A percentile compares a stretch with the other conserved stretches of the same genome.
phyloP scores from a whole-genome alignment of 306 rosid genomes.

The Gynostemma pentaphyllum region DNA sequence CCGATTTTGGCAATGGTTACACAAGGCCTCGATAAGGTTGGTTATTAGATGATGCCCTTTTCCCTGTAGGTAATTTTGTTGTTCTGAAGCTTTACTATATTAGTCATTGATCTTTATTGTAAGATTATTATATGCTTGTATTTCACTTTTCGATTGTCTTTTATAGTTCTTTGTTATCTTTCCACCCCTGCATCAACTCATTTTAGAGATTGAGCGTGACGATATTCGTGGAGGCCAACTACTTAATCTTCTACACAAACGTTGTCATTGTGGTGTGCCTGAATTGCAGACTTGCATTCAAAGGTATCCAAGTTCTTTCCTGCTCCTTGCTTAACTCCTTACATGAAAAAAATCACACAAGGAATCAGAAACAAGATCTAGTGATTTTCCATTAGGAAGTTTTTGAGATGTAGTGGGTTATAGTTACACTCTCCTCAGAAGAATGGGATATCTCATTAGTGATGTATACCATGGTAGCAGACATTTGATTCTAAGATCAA shows the following conservation, averaged over 20 bases:
- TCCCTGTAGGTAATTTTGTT: slow-evolving; percentile 2
- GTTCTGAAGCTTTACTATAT: not conserved
- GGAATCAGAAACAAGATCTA: not conserved
- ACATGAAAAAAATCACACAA: not conserved
- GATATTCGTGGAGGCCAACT: slow-evolving; percentile 85
- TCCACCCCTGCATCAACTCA: slow-evolving; percentile 73
- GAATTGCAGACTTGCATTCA: slow-evolving; percentile 92
- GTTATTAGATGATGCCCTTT: not conserved
- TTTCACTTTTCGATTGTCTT: not conserved
- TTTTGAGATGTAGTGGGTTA: not conserved
- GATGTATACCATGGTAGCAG: not conserved
- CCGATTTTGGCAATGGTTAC: slow-evolving; percentile 83
- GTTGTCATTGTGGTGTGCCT: slow-evolving; percentile 96
- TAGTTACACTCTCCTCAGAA: not conserved
- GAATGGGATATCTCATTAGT: not conserved
- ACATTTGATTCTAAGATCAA: not conserved
- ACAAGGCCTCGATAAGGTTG: slow-evolving; percentile 87
- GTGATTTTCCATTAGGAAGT: not conserved
- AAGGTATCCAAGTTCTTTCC: slow-evolving; percentile 37
- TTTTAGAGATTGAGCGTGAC: slow-evolving; percentile 76
- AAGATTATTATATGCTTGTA: not conserved
- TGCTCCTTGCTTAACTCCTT: not conserved
- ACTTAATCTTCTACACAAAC: slow-evolving; percentile 71
- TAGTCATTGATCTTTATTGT: not conserved
- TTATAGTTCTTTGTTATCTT: slow-evolving; percentile 70